These are phyloP conservation scores for Micromonas pusilla DNA, from an alignment of 139 green algal species.

Conservation along the genomic window DNA sequence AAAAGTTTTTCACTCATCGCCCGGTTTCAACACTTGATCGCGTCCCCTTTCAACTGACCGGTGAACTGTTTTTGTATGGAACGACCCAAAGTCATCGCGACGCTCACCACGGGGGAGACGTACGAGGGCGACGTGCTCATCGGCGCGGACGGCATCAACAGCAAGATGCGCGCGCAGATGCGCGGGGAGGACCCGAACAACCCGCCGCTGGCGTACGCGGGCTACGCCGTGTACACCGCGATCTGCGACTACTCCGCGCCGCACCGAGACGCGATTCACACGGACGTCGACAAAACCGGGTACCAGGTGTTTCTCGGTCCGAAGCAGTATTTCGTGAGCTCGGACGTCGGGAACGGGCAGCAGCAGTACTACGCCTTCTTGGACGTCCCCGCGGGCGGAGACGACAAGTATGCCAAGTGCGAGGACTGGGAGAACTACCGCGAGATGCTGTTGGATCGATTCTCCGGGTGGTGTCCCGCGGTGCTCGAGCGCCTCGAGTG, in stretches of 20 bases:
- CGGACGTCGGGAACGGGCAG: slow-evolving; percentile 90
- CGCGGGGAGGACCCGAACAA: slow-evolving; percentile 14
- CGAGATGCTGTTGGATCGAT: slow-evolving; percentile 75
- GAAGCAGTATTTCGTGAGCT: slow-evolving; percentile 93
- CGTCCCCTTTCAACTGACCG: too few relatives aligned
- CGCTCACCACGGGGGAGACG: slow-evolving; percentile 58
- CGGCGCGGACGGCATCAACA: slow-evolving; percentile 85
- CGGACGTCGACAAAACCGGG: slow-evolving; percentile 32
- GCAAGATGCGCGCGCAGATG: slow-evolving; percentile 37
- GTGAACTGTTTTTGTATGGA: too few relatives aligned
- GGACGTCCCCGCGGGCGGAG: slow-evolving; percentile 66
- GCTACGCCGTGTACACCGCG: slow-evolving; percentile 54
- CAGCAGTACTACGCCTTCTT: slow-evolving; percentile 99
- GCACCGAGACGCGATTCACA: not conserved
- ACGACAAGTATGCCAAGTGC: slow-evolving; percentile 41
- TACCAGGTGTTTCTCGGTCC: slow-evolving; percentile 87
- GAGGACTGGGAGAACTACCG: slow-evolving; percentile 47
- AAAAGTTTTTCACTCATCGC: too few relatives aligned
- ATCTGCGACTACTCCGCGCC: slow-evolving; percentile 73
- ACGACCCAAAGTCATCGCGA: slow-evolving; percentile 39
- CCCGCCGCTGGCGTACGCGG: slow-evolving; percentile 33
- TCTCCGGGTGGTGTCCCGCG: slow-evolving; percentile 71
- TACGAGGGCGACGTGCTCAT: slow-evolving; percentile 79
- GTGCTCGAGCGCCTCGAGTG: slow-evolving; percentile 41
- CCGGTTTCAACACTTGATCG: too few relatives aligned